Percentiles rank a stretch among this genome's conserved stretches.
phyloP scores from a whole-genome alignment of 2,329 filamentous ascomycete species.

The Aspergillus fructus region DNA sequence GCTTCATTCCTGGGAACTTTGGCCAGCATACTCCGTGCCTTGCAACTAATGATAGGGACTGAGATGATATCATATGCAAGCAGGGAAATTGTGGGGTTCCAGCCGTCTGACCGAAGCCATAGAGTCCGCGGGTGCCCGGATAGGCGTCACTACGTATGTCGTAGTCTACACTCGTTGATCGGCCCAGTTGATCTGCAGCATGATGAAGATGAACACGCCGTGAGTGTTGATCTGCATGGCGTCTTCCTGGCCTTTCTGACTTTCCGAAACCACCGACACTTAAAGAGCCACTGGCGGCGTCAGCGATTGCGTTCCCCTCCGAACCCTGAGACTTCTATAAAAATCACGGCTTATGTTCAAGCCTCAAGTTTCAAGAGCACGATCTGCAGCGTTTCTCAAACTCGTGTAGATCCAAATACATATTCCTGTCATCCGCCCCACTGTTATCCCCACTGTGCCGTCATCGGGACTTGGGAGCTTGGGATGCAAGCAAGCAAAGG shows the following conservation, averaged over 20 bases:
- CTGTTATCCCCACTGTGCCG: neutral
- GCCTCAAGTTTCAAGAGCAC: neutral
- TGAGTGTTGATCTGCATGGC: neutral
- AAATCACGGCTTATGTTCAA: neutral
- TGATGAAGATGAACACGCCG: neutral
- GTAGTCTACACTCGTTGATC: neutral
- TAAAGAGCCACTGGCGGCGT: neutral
- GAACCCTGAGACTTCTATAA: neutral
- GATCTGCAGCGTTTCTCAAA: neutral
- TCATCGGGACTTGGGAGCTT: neutral
- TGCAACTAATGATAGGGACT: neutral
- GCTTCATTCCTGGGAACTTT: neutral
- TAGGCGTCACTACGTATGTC: too few species aligned
- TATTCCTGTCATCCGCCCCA: slow-evolving; percentile 2
- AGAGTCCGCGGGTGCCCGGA: too few species aligned
- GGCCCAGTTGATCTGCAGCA: neutral
- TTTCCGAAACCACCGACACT: neutral
- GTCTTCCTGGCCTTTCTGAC: neutral
- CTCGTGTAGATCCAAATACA: slow-evolving; percentile 2
- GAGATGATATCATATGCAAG: neutral
- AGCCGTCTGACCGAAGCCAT: neutral
- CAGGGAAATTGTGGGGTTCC: neutral
- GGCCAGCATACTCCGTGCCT: neutral
- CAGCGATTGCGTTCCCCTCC: neutral
- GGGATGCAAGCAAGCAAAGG: neutral